Conservation (phyloP, 1,139 yeast genomes). For the Debaryomyces psychrophilus region DNA sequence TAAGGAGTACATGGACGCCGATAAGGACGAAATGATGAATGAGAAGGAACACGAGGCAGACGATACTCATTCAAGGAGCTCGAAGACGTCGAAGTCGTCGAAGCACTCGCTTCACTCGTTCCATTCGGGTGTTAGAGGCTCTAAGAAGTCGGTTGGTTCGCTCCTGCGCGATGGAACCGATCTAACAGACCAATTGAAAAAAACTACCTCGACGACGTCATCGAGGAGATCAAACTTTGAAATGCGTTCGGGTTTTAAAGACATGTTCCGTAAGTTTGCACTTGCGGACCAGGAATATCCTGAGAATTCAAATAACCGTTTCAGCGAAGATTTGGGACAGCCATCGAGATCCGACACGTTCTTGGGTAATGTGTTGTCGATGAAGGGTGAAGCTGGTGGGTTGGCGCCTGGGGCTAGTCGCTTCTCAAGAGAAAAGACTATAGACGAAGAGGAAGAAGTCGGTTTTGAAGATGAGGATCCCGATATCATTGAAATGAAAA, state of each 20-base stretch:
- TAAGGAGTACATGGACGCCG: neutral
- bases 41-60: constrained; percentile 12
- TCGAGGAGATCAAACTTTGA: constrained; percentile 8
- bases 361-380: constrained; percentile 37
- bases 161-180: constrained; percentile 17
- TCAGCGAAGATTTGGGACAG: constrained; percentile 15
- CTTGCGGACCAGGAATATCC: constrained; percentile 36
- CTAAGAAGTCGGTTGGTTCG: constrained; percentile 13
- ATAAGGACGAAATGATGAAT: neutral
- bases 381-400: constrained; percentile 40
- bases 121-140: constrained; percentile 2
- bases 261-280: constrained; percentile 41
- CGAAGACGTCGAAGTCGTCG: constrained; percentile 8
- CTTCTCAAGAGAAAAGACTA: constrained; percentile 21
- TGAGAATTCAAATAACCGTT: constrained; percentile 15
- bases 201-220: constrained; percentile 14
- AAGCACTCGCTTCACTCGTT: neutral
- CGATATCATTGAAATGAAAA: constrained; percentile 37
- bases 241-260: constrained; percentile 26
- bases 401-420: constrained; percentile 45
- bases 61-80: constrained; percentile 9
- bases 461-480: constrained; percentile 23
- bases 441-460: constrained; percentile 26
- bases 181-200: constrained; percentile 27
- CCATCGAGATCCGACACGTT: constrained; percentile 40